Percentiles rank a stretch among this genome's conserved stretches.
phyloP scores from a whole-genome alignment of 176 grass and related monocot genomes.

The Leersia perrieri region DNA sequence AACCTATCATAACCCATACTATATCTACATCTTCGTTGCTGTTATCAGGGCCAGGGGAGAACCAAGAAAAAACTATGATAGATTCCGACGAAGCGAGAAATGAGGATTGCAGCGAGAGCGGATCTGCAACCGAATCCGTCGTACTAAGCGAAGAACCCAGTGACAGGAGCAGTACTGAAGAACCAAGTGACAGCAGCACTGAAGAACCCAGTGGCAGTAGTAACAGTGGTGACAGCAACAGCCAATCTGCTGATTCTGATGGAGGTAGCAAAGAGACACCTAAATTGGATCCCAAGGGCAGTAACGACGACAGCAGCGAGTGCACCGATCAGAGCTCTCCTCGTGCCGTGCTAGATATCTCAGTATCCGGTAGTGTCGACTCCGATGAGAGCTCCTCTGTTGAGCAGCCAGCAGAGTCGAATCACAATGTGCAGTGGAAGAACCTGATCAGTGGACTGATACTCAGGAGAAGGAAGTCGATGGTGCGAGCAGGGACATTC shows the following conservation, averaged over 20 bases:
- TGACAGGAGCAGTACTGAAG: neutral
- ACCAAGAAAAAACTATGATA: slow-evolving; percentile 14
- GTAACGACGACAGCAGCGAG: slow-evolving; percentile 21
- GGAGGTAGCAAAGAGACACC: slow-evolving; percentile 24
- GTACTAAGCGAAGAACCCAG: neutral
- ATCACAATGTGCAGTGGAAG: slow-evolving; percentile 62
- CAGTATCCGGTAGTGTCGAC: slow-evolving; percentile 38
- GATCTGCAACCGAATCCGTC: neutral
- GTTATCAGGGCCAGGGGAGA: slow-evolving; percentile 30
- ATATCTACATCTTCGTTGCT: slow-evolving; percentile 20
- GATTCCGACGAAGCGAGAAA: slow-evolving; percentile 1
- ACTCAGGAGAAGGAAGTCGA: slow-evolving; percentile 69
- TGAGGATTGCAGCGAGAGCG: neutral
- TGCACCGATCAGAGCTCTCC: slow-evolving; percentile 49
- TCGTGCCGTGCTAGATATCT: slow-evolving; percentile 51
- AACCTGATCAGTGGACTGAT: slow-evolving; percentile 69
- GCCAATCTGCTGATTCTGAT: slow-evolving; percentile 30
- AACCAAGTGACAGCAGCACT: neutral
- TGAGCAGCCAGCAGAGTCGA: slow-evolving; percentile 49
- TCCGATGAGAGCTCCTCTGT: slow-evolving; percentile 49
- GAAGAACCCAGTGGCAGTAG: neutral
- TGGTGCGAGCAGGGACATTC: slow-evolving; percentile 62
- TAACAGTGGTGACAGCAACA: slow-evolving; percentile 21
- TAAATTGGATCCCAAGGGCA: slow-evolving; percentile 19
- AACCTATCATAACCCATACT: neutral